These are phyloP conservation scores for Kluyveromyces wickerhamii DNA, from an alignment of 805 yeast genomes.

Conservation along the genomic window DNA sequence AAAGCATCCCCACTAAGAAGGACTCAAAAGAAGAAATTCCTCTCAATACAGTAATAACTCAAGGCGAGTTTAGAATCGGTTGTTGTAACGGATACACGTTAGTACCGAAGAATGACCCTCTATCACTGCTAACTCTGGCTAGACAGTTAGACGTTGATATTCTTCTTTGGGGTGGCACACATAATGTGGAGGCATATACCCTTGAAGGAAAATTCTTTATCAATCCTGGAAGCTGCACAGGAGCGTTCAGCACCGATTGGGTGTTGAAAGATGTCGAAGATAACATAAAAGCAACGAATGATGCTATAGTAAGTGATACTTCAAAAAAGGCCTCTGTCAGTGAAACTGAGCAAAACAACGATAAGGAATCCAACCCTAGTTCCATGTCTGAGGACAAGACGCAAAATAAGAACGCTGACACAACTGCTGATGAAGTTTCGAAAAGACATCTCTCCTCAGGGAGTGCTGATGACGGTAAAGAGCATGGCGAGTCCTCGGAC, in stretches of 20 bases:
- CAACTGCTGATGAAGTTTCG: too few species aligned
- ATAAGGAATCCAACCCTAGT: constrained; percentile 20
- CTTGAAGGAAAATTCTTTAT: constrained; percentile 87
- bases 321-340: too few species aligned
- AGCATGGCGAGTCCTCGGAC: constrained; percentile 1
- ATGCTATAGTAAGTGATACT: too few species aligned
- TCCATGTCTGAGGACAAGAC: constrained; percentile 17
- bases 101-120: constrained; percentile 81
- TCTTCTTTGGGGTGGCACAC: constrained; percentile 88
- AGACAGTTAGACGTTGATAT: constrained; percentile 89
- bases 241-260: constrained; percentile 68
- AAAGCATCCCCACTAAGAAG: constrained; percentile 21
- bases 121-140: constrained; percentile 72
- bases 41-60: constrained; percentile 52
- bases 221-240: constrained; percentile 97
- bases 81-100: constrained; percentile 76
- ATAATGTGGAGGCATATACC: constrained; percentile 86
- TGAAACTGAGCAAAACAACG: constrained; percentile 28
- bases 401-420: constrained; percentile 8
- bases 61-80: constrained; percentile 72
- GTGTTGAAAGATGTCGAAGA: constrained; percentile 41
- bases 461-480: too few species aligned
- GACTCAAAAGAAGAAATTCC: constrained; percentile 38
- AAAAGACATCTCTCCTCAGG: too few species aligned
- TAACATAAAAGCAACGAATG: constrained; percentile 24